Percentiles rank a stretch among this genome's conserved stretches.
Conservation (phyloP, 257 asterid species). For the Thymus mandschuricus region DNA sequence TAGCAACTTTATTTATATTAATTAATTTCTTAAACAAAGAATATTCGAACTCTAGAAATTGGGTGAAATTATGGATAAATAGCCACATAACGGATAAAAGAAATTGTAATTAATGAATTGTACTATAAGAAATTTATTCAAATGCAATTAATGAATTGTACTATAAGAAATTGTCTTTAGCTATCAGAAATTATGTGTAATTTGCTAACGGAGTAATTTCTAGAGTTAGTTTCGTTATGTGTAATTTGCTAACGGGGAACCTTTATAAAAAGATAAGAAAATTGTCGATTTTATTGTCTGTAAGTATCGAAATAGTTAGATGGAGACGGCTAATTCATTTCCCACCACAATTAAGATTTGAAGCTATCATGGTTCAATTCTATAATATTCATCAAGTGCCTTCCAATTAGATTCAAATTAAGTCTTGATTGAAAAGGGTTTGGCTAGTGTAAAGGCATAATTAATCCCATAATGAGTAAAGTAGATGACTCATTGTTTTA, state of each 20-base stretch:
- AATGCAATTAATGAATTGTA: too few species aligned
- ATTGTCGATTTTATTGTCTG: too few species aligned
- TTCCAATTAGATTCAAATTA: slow-evolving; percentile 3
- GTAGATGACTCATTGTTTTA: slow-evolving; percentile 19
- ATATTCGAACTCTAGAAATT: neutral
- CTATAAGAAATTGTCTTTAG: too few species aligned
- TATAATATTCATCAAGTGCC: neutral
- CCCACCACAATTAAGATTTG: neutral
- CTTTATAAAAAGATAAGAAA: too few species aligned
- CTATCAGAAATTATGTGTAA: too few species aligned
- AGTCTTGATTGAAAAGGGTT: neutral
- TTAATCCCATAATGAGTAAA: slow-evolving; percentile 12
- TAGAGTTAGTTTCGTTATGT: too few species aligned
- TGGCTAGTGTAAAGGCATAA: neutral
- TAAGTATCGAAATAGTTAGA: neutral
- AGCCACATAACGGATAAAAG: neutral
- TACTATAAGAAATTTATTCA: too few species aligned
- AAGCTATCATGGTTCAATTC: neutral
- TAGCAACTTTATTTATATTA: neutral
- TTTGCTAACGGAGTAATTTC: too few species aligned
- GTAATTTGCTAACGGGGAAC: too few species aligned
- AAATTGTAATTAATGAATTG: too few species aligned
- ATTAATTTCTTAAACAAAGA: neutral
- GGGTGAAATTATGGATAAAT: neutral
- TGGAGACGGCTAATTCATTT: neutral